Conservation (phyloP, 345 rosid genomes). For the Cardiospermum halicacabum region DNA sequence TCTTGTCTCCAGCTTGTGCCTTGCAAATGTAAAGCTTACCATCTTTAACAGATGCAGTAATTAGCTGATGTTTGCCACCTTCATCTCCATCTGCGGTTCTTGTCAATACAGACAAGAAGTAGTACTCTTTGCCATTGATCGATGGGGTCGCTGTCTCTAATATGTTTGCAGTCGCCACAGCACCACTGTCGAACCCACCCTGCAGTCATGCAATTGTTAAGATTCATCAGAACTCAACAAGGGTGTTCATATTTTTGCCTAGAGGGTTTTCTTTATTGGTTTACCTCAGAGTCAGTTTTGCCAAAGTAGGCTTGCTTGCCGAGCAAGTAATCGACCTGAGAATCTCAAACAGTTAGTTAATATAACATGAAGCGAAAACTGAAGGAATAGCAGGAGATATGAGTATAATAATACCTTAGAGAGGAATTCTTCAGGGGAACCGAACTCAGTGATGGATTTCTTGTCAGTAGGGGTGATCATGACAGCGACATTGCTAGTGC, state of each 20-base stretch:
- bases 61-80: slow-evolving; percentile 87
- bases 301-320: slow-evolving; percentile 84
- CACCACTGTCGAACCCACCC: slow-evolving; percentile 79
- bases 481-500: slow-evolving; percentile 52
- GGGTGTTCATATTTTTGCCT: too few species aligned
- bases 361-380: neutral
- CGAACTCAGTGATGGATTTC: slow-evolving; percentile 79
- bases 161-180: slow-evolving; percentile 83
- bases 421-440: slow-evolving; percentile 76
- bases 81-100: slow-evolving; percentile 99
- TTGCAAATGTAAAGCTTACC: slow-evolving; percentile 88
- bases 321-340: slow-evolving; percentile 73
- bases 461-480: slow-evolving; percentile 77
- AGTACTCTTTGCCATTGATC: slow-evolving; percentile 50
- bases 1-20: slow-evolving; percentile 97
- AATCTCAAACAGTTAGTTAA: neutral
- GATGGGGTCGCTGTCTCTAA: slow-evolving; percentile 45
- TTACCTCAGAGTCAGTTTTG: slow-evolving; percentile 73
- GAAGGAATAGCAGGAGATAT: neutral
- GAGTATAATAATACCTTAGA: slow-evolving; percentile 38
- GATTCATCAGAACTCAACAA: neutral
- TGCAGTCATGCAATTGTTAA: slow-evolving; percentile 20
- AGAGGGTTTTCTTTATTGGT: too few species aligned
- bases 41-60: slow-evolving; percentile 61
- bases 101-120: slow-evolving; percentile 63